These are phyloP conservation scores for Chaetomiaceae sp. DNA, from an alignment of 2,329 filamentous ascomycete species.

Conservation along the genomic window DNA sequence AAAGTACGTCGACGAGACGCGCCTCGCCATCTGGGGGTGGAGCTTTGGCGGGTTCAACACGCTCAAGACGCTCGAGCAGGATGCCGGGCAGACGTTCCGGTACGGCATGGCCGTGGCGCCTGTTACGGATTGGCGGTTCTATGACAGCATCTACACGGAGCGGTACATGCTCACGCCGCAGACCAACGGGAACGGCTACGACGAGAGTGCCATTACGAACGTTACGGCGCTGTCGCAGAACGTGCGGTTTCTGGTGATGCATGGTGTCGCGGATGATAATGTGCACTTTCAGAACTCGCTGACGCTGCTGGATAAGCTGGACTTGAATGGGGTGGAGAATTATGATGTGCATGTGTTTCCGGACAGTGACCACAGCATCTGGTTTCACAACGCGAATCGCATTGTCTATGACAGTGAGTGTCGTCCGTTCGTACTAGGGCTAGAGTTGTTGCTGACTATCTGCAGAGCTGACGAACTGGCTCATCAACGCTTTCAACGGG, in stretches of 20 bases:
- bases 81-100: constrained; percentile 83
- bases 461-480: constrained; percentile 79
- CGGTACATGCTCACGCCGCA: constrained; percentile 96
- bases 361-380: constrained; percentile 91
- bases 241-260: constrained; percentile 90
- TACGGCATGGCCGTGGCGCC: constrained; percentile 98
- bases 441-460: constrained; percentile 4
- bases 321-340: constrained; percentile 77
- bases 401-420: constrained; percentile 90
- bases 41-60: constrained; percentile 95
- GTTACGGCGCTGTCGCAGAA: constrained; percentile 67
- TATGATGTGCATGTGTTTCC: constrained; percentile 97
- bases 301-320: constrained; percentile 78
- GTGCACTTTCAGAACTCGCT: constrained; percentile 96
- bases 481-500: constrained; percentile 96
- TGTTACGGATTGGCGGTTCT: constrained; percentile 97
- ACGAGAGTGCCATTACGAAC: constrained; percentile 68
- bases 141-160: constrained; percentile 91
- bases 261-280: constrained; percentile 94
- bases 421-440: not conserved
- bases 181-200: constrained; percentile 73
- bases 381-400: constrained; percentile 85
- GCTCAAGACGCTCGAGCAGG: constrained; percentile 87
- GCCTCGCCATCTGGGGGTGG: constrained; percentile 97
- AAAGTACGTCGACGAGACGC: constrained; percentile 73